Base-by-base conservation (phyloP, 2,329 filamentous ascomycete genomes). In the Westerdykella ornata region DNA sequence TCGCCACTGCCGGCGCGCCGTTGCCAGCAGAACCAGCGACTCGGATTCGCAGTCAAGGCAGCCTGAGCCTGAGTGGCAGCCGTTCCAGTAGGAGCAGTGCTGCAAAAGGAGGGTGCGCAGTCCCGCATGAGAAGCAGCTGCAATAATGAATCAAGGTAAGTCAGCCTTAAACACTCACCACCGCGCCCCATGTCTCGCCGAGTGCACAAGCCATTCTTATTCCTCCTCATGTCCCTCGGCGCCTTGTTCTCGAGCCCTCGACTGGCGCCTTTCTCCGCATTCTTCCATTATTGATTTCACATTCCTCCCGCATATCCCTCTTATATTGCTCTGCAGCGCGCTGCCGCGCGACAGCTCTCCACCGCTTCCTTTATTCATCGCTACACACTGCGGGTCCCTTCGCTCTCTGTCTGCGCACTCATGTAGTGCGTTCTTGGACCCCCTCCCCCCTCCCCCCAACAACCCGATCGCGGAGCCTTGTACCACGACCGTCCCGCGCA, bases 81-180 rank as follows among this genome's bases (percentile, higher is more conserved):
- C 30, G 8, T 33, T 7, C n/a, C 8, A 29, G 26, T 8, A n/a
- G 26, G 26, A 8, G 26, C n/a, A 13, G 30, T 7, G 16, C 8
- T 14, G 8, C 30, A 7, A 17, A 15, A 33, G 30, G 11, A 33
- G 30, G 16, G n/a, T 33, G 43, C 45, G 35, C 41, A 35, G 31
- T 50, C 48, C 44, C 48, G 51, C 49, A 50, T 51, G 45, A 44
- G 50, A 48, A 26, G 22, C 41, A 46, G 39, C 52, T 52, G 48
- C 53, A 54, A 56, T 53, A 37, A 67, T 67, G 64, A 62, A 66
- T 46, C 51, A 55, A 60, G 56, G 64, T 67, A 63, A 64, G 64
- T 63, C 53, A 58, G 54, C 52, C 54, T 54, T 56, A 43, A 48
- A 47, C 39, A 46, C 47, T 47, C 52, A 48, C 46, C 13, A n/a